These are phyloP conservation scores for Cercis canadensis DNA, from an alignment of 306 rosid species.

Conservation along the genomic window DNA sequence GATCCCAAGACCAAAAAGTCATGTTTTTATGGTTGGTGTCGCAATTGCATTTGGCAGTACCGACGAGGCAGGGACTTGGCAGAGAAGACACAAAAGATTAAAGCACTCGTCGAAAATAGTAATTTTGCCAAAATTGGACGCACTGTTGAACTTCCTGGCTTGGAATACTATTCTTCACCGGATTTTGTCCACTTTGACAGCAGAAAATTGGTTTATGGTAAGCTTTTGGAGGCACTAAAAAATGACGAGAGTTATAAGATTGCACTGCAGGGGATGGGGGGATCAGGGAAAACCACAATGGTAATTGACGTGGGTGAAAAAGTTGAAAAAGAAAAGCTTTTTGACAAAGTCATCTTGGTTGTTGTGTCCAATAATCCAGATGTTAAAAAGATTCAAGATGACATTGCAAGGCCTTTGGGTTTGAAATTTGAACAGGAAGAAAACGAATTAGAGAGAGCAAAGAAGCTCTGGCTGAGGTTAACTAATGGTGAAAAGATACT, in stretches of 20 bases:
- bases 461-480: neutral
- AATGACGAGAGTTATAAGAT: neutral
- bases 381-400: neutral
- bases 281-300: neutral
- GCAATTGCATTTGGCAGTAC: neutral
- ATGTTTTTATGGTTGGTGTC: slow-evolving; percentile 15
- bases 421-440: fast-evolving
- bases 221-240: neutral
- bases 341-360: neutral
- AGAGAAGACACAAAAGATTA: neutral
- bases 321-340: neutral
- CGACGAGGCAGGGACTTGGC: slow-evolving; percentile 6
- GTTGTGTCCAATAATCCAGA: neutral
- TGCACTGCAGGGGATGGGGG: neutral
- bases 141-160: neutral
- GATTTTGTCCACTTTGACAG: neutral
- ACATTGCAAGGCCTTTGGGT: neutral
- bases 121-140: neutral
- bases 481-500: neutral
- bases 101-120: neutral
- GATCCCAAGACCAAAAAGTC: neutral
- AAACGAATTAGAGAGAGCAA: too few species aligned
- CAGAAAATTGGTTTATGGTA: neutral
- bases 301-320: neutral
- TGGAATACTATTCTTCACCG: neutral